Evolutionary conservation across 2,329 filamentous ascomycete genomes (phyloP), one percentile per base, ranked within the genome.

Genomic region (Fusarium sublunatum): DNA sequence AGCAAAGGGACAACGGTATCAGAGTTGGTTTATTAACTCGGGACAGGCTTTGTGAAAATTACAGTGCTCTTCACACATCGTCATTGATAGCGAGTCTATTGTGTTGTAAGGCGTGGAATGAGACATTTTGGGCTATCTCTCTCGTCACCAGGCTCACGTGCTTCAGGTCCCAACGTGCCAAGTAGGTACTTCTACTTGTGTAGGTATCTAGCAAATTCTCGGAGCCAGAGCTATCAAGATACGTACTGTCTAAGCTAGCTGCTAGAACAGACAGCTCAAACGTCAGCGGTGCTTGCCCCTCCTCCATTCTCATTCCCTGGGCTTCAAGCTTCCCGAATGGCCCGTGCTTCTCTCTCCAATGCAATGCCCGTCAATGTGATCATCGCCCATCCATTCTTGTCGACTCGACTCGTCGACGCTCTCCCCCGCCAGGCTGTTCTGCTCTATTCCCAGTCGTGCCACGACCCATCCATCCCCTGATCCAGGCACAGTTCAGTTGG

Each of bases 281-380:
- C 67, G 67, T 70, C 67, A 70, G 67, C 65, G 47, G 42, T 58
- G 34, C 36, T 44, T 60, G 63, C 63, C 63, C 62, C 63, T 65
- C 62, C 51, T 49, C 19, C 19, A 19, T 19, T 19, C 19, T 19
- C 19, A 19, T 19, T 54, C 44, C 51, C 31, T 12, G 13, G 12
- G 13, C 31, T 34, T 31, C 38, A n/a, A 45, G 29, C 19, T 44
- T 69, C 50, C 46, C 41, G 48, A 35, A 47, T 69, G 67, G 67
- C 47, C 67, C 62, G 65, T 70, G 67, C 67, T 59, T 32, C 28
- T 47, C 31, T 47, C 36, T 34, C 5, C 13, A 34, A 57, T 58
- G 41, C 42, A 34, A 57, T 58, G 41, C 42, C 29, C 49, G 48
- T 60, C 50, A 60, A 46, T 42, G 31, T 34, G 55, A 58, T 62